phyloP scores from a whole-genome alignment of 192 early-diverging fungal species.

The Pecoramyces ruminantium region DNA sequence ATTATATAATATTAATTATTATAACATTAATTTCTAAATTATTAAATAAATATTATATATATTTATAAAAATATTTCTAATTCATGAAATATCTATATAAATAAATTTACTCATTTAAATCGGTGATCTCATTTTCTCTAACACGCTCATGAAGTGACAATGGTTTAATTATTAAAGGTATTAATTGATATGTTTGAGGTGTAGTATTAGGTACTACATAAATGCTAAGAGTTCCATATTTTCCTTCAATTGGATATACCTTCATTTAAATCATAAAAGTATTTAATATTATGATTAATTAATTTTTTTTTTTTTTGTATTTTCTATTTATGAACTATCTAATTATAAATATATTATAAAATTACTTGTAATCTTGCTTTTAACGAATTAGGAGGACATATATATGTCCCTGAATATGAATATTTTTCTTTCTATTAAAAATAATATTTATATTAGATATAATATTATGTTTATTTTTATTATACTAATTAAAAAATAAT shows the following conservation, averaged over 20 bases:
- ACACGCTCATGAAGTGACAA: neutral
- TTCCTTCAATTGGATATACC: neutral
- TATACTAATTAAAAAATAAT: too few species aligned
- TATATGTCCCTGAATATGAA: neutral
- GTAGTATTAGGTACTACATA: neutral
- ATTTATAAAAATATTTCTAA: neutral
- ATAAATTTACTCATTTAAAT: neutral
- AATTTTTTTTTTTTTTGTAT: too few species aligned
- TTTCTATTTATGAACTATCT: too few species aligned
- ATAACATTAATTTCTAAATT: too few species aligned
- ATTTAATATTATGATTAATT: too few species aligned
- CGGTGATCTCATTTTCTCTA: neutral
- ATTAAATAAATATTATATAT: too few species aligned
- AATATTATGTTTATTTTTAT: too few species aligned
- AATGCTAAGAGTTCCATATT: neutral
- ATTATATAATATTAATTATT: too few species aligned
- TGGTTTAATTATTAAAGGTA: neutral
- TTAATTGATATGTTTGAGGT: neutral
- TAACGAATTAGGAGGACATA: neutral
- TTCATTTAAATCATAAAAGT: neutral
- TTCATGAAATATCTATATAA: neutral
- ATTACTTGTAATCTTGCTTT: neutral
- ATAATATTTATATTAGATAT: too few species aligned
- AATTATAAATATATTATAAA: too few species aligned
- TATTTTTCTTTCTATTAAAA: neutral